A percentile compares a stretch with the other conserved stretches of the same genome.
phyloP scores from a whole-genome alignment of 345 rosid species.

The Citrus maxima region DNA sequence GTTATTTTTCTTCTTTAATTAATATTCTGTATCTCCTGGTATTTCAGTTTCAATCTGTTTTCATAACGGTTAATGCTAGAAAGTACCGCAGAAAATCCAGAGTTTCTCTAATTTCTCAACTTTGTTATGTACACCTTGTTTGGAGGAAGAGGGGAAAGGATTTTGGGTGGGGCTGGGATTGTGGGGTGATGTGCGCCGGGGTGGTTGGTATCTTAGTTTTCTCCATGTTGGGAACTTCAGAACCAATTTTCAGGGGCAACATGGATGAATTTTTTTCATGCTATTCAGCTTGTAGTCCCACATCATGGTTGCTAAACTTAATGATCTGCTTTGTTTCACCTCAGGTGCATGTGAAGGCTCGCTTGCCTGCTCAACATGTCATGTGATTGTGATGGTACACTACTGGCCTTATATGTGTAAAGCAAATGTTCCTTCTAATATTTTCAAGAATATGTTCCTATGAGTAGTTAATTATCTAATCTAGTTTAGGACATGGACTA shows the following conservation, averaged over 20 bases:
- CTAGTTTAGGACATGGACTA: conserved; percentile 57
- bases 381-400: conserved; percentile 79
- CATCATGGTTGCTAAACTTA: background rate
- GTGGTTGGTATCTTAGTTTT: background rate
- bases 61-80: background rate
- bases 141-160: too few species aligned
- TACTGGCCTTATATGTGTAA: background rate
- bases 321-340: conserved; percentile 20
- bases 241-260: background rate
- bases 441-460: background rate
- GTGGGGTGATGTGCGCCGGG: too few species aligned
- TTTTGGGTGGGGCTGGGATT: too few species aligned
- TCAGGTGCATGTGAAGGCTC: conserved; percentile 94
- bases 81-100: background rate
- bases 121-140: background rate
- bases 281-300: background rate
- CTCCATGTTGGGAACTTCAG: background rate
- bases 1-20: background rate
- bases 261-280: background rate
- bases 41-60: background rate
- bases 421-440: background rate
- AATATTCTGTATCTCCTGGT: background rate
- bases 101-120: background rate
- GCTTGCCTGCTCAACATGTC: conserved; percentile 96
- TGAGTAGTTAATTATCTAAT: conserved; percentile 8